These are phyloP conservation scores for Termitomyces sp. DNA, from an alignment of 1,284 basidiomycete genomes.

Conservation along the genomic window DNA sequence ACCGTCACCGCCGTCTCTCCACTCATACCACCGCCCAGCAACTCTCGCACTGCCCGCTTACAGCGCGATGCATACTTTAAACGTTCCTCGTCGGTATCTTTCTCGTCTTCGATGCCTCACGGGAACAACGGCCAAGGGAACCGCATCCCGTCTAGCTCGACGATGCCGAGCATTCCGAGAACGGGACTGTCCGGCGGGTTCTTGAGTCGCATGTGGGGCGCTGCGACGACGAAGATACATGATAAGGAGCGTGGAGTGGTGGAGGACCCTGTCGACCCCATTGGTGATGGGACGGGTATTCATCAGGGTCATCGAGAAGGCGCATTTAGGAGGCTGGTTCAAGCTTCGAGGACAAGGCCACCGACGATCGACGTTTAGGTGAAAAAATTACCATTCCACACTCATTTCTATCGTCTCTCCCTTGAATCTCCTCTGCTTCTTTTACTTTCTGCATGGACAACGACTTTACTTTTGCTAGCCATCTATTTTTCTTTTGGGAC, in stretches of 20 bases:
- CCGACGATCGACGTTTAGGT: constrained; percentile 16
- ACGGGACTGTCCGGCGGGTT: constrained; percentile 40
- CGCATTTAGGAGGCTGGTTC: constrained; percentile 26
- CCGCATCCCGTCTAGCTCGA: constrained; percentile 34
- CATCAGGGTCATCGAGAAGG: constrained; percentile 22
- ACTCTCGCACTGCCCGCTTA: constrained; percentile 19
- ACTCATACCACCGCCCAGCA: constrained; percentile 15
- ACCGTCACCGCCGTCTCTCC: constrained; percentile 35
- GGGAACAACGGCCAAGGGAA: constrained; percentile 8
- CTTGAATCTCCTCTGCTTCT: constrained; percentile 13
- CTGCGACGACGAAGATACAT: constrained; percentile 45
- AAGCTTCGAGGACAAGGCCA: constrained; percentile 13
- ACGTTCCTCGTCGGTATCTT: constrained; percentile 23
- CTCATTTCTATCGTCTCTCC: not conserved
- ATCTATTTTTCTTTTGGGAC: constrained; percentile 13
- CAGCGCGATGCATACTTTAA: constrained; percentile 19
- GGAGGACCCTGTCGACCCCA: constrained; percentile 13
- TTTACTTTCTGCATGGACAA: constrained; percentile 15
- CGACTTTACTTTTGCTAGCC: constrained; percentile 15
- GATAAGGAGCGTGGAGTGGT: constrained; percentile 23
- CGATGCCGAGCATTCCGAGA: constrained; percentile 38
- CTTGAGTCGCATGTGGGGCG: constrained; percentile 64
- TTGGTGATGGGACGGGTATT: constrained; percentile 19
- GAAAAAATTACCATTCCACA: not conserved
- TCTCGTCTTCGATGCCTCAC: constrained; percentile 11